Percentiles rank a stretch among this genome's conserved stretches.
These are phyloP conservation scores for Neurospora tetraspora DNA, from an alignment of 495 filamentous ascomycete species.

Conservation along the genomic window DNA sequence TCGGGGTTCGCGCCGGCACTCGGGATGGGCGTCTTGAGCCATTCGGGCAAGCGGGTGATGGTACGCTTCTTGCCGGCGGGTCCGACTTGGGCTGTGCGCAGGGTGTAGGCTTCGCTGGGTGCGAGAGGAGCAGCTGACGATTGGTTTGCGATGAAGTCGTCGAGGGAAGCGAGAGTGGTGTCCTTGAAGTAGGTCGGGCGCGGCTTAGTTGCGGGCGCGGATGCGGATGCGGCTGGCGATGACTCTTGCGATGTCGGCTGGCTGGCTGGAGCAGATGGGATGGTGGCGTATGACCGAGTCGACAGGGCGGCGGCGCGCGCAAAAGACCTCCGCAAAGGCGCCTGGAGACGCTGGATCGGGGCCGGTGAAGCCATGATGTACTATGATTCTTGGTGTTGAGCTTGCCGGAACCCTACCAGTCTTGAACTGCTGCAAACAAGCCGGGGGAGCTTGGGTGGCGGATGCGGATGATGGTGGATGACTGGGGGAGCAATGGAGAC, in stretches of 20 bases:
- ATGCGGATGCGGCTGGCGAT: constrained; percentile 1
- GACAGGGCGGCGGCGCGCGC: constrained; percentile 14
- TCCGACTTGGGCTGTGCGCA: constrained; percentile 70
- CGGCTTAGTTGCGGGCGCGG: constrained; percentile 12
- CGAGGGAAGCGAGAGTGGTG: constrained; percentile 74
- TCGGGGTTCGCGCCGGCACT: constrained; percentile 55
- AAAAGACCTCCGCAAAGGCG: constrained; percentile 21
- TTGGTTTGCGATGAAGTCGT: constrained; percentile 61
- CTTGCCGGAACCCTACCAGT: not conserved
- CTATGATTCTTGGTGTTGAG: not conserved
- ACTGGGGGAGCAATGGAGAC: constrained; percentile 4
- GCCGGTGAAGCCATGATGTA: constrained; percentile 19
- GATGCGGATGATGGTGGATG: not conserved
- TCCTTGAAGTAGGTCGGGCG: constrained; percentile 71
- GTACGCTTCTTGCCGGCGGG: constrained; percentile 72
- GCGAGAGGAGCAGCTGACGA: constrained; percentile 31
- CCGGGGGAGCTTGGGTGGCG: not conserved
- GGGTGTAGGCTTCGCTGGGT: constrained; percentile 50
- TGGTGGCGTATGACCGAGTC: constrained; percentile 21
- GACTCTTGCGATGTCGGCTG: constrained; percentile 4
- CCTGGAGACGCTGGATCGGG: constrained; percentile 23
- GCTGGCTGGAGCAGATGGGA: constrained; percentile 14
- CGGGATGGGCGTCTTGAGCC: constrained; percentile 94
- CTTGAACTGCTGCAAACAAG: not conserved
- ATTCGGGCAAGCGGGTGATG: constrained; percentile 83